These are phyloP conservation scores for Ceratobasidium sp. DNA, from an alignment of 1,284 basidiomycete species.

Conservation along the genomic window DNA sequence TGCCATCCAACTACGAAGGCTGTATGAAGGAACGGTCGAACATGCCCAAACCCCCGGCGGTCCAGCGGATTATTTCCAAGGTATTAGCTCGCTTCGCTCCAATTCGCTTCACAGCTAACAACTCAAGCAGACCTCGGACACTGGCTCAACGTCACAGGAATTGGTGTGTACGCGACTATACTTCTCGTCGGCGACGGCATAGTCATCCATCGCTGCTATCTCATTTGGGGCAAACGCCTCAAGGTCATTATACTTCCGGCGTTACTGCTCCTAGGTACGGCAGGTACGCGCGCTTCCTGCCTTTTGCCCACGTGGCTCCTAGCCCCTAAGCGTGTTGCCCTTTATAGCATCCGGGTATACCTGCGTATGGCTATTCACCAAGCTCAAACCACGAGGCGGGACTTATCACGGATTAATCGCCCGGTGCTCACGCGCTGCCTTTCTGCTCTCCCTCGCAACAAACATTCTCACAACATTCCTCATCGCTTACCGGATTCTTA, in stretches of 20 bases:
- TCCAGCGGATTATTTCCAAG: constrained; percentile 16
- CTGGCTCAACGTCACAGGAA: constrained; percentile 22
- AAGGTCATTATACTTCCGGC: constrained; percentile 20
- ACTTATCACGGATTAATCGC: constrained; percentile 7
- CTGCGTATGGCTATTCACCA: constrained; percentile 16
- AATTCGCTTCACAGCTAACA: constrained; percentile 3
- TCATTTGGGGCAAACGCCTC: constrained; percentile 32
- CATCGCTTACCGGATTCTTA: constrained; percentile 33
- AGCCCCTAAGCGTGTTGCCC: too few species aligned
- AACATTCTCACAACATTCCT: constrained; percentile 31
- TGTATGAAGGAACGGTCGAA: constrained; percentile 24
- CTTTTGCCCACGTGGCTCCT: not conserved
- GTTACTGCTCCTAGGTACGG: constrained; percentile 21
- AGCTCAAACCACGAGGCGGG: not conserved
- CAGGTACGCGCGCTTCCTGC: constrained; percentile 11
- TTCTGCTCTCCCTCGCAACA: constrained; percentile 24
- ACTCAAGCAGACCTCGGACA: not conserved
- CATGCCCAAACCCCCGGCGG: constrained; percentile 15
- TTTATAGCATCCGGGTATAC: constrained; percentile 20
- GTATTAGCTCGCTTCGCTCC: not conserved
- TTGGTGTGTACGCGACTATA: constrained; percentile 20
- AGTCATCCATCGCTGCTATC: constrained; percentile 40
- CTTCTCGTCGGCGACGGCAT: constrained; percentile 30
- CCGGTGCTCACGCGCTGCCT: not conserved
- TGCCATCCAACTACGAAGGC: constrained; percentile 24